Conservation (phyloP, 2,329 filamentous ascomycete genomes). For the Aureobasidium sp. region DNA sequence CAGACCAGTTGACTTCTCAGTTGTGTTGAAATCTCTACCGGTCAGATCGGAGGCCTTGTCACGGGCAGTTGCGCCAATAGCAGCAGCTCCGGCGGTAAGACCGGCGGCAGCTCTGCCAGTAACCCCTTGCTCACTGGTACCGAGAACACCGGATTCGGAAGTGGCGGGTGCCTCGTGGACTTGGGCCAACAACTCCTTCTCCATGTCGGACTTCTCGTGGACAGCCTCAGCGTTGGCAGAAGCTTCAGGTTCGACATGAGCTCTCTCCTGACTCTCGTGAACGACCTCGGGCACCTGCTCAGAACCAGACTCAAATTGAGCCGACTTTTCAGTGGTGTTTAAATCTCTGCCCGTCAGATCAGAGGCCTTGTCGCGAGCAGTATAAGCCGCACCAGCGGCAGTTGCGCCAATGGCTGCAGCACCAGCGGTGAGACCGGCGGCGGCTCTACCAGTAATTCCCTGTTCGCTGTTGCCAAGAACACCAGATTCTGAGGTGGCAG, state of each 20-base stretch:
- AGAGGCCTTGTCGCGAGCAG: slow-evolving; percentile 24
- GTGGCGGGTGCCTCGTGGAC: slow-evolving; percentile 32
- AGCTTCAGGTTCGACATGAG: slow-evolving; percentile 54
- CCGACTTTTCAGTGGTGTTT: slow-evolving; percentile 22
- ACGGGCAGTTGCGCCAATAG: slow-evolving; percentile 26
- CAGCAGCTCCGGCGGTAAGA: slow-evolving; percentile 24
- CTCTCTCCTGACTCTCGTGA: slow-evolving; percentile 57
- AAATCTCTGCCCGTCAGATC: slow-evolving; percentile 17
- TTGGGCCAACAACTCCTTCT: slow-evolving; percentile 59
- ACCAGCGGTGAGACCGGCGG: slow-evolving; percentile 30
- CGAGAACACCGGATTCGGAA: slow-evolving; percentile 28
- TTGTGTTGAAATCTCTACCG: neutral
- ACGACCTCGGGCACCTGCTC: slow-evolving; percentile 25
- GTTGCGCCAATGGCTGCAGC: slow-evolving; percentile 31
- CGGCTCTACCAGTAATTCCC: slow-evolving; percentile 25
- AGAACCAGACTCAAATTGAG: slow-evolving; percentile 27
- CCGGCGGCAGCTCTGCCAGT: slow-evolving; percentile 32
- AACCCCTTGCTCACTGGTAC: slow-evolving; percentile 20
- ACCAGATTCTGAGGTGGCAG: slow-evolving; percentile 18
- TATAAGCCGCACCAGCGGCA: slow-evolving; percentile 28
- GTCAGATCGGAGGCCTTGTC: slow-evolving; percentile 29
- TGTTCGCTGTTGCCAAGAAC: slow-evolving; percentile 30
- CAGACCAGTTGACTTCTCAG: neutral
- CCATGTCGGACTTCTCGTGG: slow-evolving; percentile 42
- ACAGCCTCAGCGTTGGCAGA: slow-evolving; percentile 51